Conservation (phyloP, 1,284 basidiomycete genomes). For the Porogramme epimiltina region DNA sequence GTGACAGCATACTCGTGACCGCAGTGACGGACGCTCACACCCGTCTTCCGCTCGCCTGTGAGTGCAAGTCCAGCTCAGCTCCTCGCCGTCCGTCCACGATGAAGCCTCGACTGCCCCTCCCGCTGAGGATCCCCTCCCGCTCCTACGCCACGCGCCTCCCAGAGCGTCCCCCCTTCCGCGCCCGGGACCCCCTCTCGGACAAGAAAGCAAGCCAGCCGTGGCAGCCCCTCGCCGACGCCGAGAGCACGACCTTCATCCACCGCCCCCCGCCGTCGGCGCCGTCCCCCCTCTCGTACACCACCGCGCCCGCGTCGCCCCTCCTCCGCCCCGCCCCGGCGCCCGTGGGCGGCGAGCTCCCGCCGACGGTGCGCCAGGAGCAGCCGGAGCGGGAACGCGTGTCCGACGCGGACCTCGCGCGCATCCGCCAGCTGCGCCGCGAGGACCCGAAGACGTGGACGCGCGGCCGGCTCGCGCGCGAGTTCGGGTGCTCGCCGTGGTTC, state of each 20-base stretch:
- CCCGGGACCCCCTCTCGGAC: slow-evolving; percentile 65
- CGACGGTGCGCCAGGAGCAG: slow-evolving; percentile 38
- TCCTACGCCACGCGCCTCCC: slow-evolving; percentile 48
- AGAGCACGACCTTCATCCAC: slow-evolving; percentile 73
- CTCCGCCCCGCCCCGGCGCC: slow-evolving; percentile 39
- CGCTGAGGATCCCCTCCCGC: slow-evolving; percentile 20
- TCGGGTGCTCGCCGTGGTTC: slow-evolving; percentile 38
- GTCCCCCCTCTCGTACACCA: slow-evolving; percentile 67
- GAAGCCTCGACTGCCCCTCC: slow-evolving; percentile 24
- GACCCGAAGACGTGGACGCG: slow-evolving; percentile 38
- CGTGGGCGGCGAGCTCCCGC: slow-evolving; percentile 41
- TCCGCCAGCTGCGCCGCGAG: slow-evolving; percentile 53
- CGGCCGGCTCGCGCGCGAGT: slow-evolving; percentile 36
- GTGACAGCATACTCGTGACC: no score
- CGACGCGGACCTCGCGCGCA: slow-evolving; percentile 53
- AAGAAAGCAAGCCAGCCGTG: slow-evolving; percentile 24
- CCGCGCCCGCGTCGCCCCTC: slow-evolving; percentile 68
- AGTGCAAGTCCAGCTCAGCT: not conserved
- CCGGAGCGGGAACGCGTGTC: slow-evolving; percentile 43
- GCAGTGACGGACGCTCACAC: no score
- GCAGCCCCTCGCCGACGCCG: slow-evolving; percentile 45
- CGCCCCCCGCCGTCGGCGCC: slow-evolving; percentile 75
- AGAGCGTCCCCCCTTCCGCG: slow-evolving; percentile 58
- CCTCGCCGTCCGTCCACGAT: slow-evolving; percentile 3
- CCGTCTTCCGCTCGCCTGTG: no score